phyloP scores from a whole-genome alignment of 345 rosid species.

The Boechera divaricarpa region DNA sequence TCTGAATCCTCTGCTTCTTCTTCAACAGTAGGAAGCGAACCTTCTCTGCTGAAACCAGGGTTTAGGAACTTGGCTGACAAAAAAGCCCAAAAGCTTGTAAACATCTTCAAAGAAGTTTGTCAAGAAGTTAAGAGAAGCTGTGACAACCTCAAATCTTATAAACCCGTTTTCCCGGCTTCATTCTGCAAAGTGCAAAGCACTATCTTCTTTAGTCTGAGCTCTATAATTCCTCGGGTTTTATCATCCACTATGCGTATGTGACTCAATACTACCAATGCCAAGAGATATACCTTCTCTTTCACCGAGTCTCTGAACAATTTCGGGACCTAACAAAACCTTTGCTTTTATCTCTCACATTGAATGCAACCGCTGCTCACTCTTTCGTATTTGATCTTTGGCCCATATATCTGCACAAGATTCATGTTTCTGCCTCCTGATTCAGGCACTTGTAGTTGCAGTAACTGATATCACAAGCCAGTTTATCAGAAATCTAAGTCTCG shows the following conservation, averaged over 20 bases:
- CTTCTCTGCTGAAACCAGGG: slow-evolving; percentile 71
- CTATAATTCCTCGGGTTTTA: slow-evolving; percentile 61
- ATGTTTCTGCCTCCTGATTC: slow-evolving; percentile 48
- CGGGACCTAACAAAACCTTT: slow-evolving; percentile 79
- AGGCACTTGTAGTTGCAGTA: slow-evolving; percentile 72
- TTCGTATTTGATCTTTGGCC: slow-evolving; percentile 94
- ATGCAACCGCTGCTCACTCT: slow-evolving; percentile 98
- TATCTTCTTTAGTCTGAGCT: slow-evolving; percentile 62
- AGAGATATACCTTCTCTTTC: slow-evolving; percentile 88
- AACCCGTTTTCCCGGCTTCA: slow-evolving; percentile 78
- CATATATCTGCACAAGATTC: slow-evolving; percentile 88
- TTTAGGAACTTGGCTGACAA: slow-evolving; percentile 85
- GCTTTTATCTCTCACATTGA: slow-evolving; percentile 75
- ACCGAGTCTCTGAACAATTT: slow-evolving; percentile 81
- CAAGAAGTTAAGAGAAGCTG: slow-evolving; percentile 91
- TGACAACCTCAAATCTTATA: slow-evolving; percentile 83
- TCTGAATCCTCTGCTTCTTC: slow-evolving; percentile 64
- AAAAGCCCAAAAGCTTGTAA: slow-evolving; percentile 86
- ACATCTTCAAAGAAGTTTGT: slow-evolving; percentile 98
- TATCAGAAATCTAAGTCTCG: slow-evolving; percentile 69
- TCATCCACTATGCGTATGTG: slow-evolving; percentile 77
- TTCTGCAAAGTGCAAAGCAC: slow-evolving; percentile 60
- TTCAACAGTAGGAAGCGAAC: slow-evolving; percentile 70
- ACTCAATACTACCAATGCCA: slow-evolving; percentile 83
- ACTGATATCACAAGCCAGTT: slow-evolving; percentile 91